phyloP scores from a whole-genome alignment of 169 alveolate genomes.

The Amoebophrya sp. region DNA sequence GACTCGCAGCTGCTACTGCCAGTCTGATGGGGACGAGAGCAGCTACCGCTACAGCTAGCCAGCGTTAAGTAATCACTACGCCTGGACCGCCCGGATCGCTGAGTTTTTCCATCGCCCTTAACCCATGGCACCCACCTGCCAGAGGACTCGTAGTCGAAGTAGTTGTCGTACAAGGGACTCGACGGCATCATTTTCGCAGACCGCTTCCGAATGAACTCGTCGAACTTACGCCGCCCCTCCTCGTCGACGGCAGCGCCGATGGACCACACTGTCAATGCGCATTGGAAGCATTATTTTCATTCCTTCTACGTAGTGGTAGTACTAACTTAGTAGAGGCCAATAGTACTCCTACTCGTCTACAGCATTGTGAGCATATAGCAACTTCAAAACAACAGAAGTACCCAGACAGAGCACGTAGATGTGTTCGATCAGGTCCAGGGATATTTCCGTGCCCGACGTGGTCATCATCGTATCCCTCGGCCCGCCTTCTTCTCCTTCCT shows the following conservation, averaged over 20 bases:
- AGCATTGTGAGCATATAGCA: too few species aligned
- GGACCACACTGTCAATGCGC: conserved; percentile 71
- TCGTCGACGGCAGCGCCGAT: conserved; percentile 67
- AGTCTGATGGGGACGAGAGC: too few species aligned
- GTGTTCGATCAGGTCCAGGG: conserved; percentile 50
- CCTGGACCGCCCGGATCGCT: too few species aligned
- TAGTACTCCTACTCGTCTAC: too few species aligned
- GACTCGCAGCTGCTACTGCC: too few species aligned
- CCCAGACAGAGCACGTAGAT: conserved; percentile 67
- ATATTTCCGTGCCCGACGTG: conserved; percentile 20
- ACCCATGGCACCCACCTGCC: conserved; percentile 32
- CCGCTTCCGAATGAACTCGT: conserved; percentile 53
- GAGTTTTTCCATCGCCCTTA: too few species aligned
- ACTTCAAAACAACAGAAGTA: too few species aligned
- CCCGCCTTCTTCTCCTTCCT: not conserved
- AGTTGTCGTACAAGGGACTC: conserved; percentile 3
- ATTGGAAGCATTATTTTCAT: too few species aligned
- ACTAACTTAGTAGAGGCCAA: too few species aligned
- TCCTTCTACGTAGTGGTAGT: too few species aligned
- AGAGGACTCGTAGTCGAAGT: conserved; percentile 21
- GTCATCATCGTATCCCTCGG: not conserved
- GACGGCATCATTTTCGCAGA: not conserved
- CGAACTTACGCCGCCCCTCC: conserved; percentile 65
- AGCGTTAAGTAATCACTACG: too few species aligned
- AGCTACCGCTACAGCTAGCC: too few species aligned